Evolutionary conservation across 2,329 filamentous ascomycete species (phyloP).

Genomic region (Lachnellula suecica): DNA sequence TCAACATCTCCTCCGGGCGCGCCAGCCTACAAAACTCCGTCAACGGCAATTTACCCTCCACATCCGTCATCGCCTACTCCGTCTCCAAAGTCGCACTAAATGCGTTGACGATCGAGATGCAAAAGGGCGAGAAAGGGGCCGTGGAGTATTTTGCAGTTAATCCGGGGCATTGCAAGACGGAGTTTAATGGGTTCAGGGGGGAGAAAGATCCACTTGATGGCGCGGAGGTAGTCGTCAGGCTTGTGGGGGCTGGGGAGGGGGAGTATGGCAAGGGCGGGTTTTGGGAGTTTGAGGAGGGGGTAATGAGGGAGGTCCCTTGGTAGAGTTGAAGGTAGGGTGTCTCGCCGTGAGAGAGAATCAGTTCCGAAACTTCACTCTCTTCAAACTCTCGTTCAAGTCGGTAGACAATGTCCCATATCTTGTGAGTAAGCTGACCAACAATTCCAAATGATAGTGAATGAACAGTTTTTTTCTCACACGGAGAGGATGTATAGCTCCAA

Average conservation of each 20-base stretch:
- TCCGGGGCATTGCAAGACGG: conserved; percentile 28
- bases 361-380: too few species aligned
- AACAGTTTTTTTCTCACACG: too few species aligned
- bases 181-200: conserved; percentile 26
- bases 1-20: conserved; percentile 35
- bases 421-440: too few species aligned
- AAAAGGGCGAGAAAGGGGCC: conserved; percentile 15
- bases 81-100: conserved; percentile 37
- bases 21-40: conserved; percentile 26
- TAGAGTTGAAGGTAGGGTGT: conserved; percentile 1
- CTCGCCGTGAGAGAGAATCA: background rate
- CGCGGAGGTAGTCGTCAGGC: conserved; percentile 26
- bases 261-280: conserved; percentile 21
- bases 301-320: conserved; percentile 30
- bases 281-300: conserved; percentile 27
- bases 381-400: too few species aligned
- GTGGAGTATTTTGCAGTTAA: conserved; percentile 21
- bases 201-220: conserved; percentile 26
- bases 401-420: too few species aligned
- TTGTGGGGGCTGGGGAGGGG: conserved; percentile 16
- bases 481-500: too few species aligned
- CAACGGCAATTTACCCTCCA: conserved; percentile 30
- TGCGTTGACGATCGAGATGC: conserved; percentile 35
- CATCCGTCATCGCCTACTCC: conserved; percentile 33
- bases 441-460: too few species aligned